phyloP scores from a whole-genome alignment of 106 monocot species.

The Dactylorhiza incarnata region DNA sequence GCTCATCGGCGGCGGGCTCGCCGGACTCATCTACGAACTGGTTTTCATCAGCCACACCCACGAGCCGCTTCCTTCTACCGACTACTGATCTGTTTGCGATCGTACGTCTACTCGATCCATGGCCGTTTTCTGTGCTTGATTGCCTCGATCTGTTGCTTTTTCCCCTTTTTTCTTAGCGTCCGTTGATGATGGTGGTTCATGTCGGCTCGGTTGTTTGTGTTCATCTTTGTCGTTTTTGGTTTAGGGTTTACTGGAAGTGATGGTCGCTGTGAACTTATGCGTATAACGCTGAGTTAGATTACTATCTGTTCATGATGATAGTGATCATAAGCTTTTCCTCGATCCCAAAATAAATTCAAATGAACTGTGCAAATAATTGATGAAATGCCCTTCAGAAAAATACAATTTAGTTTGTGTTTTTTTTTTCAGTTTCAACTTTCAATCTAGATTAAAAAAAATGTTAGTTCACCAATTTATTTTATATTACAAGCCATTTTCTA shows the following conservation, averaged over 20 bases:
- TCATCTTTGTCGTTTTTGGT: not conserved
- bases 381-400: no score
- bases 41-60: slow-evolving; percentile 26
- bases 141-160: not conserved
- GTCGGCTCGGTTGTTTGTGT: not conserved
- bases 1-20: slow-evolving; percentile 31
- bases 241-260: no score
- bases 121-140: not conserved
- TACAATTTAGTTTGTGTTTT: no score
- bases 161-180: not conserved
- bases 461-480: no score
- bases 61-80: slow-evolving; percentile 32
- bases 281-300: not conserved
- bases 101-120: not conserved
- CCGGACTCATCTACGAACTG: slow-evolving; percentile 28
- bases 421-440: no score
- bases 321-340: not conserved
- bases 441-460: no score
- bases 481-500: no score
- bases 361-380: not conserved
- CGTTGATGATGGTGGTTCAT: not conserved
- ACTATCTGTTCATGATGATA: not conserved
- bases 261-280: not conserved
- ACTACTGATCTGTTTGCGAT: slow-evolving; percentile 16
- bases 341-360: not conserved